A percentile compares a stretch with the other conserved stretches of the same genome.
Conservation (phyloP, 108 stramenopile species). For the Cylindrotheca closterium region DNA sequence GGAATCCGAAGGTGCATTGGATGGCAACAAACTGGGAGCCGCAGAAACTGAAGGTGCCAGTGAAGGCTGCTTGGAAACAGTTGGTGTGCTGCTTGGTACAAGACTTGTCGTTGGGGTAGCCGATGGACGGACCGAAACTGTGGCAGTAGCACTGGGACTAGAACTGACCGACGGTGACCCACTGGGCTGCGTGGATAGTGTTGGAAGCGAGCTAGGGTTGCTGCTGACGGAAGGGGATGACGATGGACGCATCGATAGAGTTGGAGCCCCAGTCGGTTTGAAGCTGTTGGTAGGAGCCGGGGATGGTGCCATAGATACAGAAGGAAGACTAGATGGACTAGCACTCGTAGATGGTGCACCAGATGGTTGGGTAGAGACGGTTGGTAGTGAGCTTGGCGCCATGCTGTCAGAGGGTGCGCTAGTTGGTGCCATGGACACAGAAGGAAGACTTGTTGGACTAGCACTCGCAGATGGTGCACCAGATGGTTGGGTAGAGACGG, state of each 20-base stretch:
- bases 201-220: background rate
- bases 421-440: background rate
- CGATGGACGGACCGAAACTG: background rate
- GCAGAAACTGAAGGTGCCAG: slow-evolving; percentile 5
- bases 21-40: slow-evolving; percentile 8
- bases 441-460: background rate
- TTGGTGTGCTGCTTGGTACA: background rate
- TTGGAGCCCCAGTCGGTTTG: background rate
- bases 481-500: background rate
- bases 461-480: background rate
- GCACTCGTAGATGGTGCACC: background rate
- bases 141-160: background rate
- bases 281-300: background rate
- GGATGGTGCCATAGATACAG: background rate
- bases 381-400: slow-evolving; percentile 1
- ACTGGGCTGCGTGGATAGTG: background rate
- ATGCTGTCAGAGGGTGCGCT: background rate
- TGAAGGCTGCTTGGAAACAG: background rate
- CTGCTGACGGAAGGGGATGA: background rate
- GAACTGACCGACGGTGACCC: background rate
- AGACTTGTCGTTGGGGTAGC: background rate
- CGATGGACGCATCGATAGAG: background rate
- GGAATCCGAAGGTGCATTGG: slow-evolving; percentile 12
- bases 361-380: background rate
- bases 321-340: background rate